Evolutionary conservation across 768 basidiomycete species (phyloP).

Genomic region (Naganishia onofrii): DNA sequence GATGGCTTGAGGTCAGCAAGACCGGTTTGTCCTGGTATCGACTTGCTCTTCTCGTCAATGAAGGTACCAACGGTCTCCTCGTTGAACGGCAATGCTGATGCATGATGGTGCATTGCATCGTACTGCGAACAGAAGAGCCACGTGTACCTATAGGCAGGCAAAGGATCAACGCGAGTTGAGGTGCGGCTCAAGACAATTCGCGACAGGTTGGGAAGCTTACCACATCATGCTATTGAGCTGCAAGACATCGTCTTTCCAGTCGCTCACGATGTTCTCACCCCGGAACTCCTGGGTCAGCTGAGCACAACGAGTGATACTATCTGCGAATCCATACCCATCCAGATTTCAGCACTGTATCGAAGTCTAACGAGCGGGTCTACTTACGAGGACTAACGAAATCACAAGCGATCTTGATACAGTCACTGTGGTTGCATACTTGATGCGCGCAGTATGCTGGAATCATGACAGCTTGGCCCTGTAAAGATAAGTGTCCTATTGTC

Average conservation of each 20-base stretch:
- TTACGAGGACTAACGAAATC: constrained; percentile 81
- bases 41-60: constrained; percentile 2
- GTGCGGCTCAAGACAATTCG: neutral
- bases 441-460: constrained; percentile 71
- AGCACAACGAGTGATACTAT: constrained; percentile 84
- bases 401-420: constrained; percentile 91
- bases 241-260: constrained; percentile 92
- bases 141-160: constrained; percentile 3
- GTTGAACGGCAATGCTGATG: constrained; percentile 10
- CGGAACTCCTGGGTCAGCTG: constrained; percentile 82
- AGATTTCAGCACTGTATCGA: neutral
- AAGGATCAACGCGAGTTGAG: neutral
- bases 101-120: neutral
- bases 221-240: constrained; percentile 90
- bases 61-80: constrained; percentile 1
- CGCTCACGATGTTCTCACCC: constrained; percentile 78
- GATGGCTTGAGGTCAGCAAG: constrained; percentile 11
- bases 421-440: constrained; percentile 86
- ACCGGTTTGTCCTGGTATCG: neutral
- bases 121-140: constrained; percentile 12
- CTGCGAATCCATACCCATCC: constrained; percentile 40
- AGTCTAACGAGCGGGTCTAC: constrained; percentile 20
- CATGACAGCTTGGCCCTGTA: constrained; percentile 76
- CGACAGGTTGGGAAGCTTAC: constrained; percentile 53
- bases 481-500: too few relatives aligned